A percentile compares a stretch with the other conserved stretches of the same genome.
These are phyloP conservation scores for Pseudovirgaria hyperparasitica DNA, from an alignment of 2,329 filamentous ascomycete species.

Conservation along the genomic window DNA sequence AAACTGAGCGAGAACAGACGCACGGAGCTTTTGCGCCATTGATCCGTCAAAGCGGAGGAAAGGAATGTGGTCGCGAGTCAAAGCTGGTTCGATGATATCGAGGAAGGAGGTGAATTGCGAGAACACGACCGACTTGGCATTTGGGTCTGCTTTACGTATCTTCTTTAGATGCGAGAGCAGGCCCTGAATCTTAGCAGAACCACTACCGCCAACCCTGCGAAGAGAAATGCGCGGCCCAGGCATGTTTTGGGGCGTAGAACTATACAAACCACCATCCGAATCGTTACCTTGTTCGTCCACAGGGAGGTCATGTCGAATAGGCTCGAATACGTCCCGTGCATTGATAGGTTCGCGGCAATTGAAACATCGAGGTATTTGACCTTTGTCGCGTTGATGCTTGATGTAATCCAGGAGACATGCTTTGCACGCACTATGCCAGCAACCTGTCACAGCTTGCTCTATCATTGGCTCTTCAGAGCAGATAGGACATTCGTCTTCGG, in stretches of 20 bases:
- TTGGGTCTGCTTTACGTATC: constrained; percentile 51
- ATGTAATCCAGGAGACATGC: constrained; percentile 86
- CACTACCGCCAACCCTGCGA: constrained; percentile 49
- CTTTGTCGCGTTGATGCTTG: constrained; percentile 68
- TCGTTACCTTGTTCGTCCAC: constrained; percentile 31
- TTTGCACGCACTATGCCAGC: constrained; percentile 96
- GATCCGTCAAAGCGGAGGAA: constrained; percentile 85
- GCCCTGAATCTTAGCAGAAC: constrained; percentile 78
- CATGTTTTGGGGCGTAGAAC: constrained; percentile 11
- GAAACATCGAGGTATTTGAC: constrained; percentile 70
- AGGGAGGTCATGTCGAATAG: constrained; percentile 64
- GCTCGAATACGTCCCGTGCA: constrained; percentile 78
- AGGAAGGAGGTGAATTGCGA: constrained; percentile 97
- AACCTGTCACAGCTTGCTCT: constrained; percentile 85
- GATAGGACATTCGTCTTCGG: constrained; percentile 81
- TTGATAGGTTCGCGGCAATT: constrained; percentile 79
- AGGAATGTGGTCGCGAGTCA: constrained; percentile 57
- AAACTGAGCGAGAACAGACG: constrained; percentile 67
- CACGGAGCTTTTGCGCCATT: constrained; percentile 75
- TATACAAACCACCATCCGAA: constrained; percentile 15
- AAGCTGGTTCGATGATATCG: constrained; percentile 73
- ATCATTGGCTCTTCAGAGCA: constrained; percentile 94
- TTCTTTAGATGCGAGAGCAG: constrained; percentile 63
- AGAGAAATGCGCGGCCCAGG: constrained; percentile 42
- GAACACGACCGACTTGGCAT: constrained; percentile 83